A percentile compares a stretch with the other conserved stretches of the same genome.
Evolutionary conservation across 1,284 basidiomycete species (phyloP).

Genomic region (Leccinum pallidistipes): DNA sequence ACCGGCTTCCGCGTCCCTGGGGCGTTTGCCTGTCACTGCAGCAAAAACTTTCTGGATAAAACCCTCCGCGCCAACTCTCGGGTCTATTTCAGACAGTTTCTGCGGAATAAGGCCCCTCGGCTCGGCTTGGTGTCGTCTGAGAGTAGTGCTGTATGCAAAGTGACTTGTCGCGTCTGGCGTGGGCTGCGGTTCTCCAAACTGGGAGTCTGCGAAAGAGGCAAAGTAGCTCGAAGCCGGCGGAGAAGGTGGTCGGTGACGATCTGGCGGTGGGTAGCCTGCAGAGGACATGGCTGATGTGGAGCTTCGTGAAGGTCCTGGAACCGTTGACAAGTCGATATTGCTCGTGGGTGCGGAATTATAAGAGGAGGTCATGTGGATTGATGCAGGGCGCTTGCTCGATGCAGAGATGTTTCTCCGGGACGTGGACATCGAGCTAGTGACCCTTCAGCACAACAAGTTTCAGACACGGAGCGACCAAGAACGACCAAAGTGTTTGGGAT

Average conservation of each 20-base stretch:
- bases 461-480: background rate
- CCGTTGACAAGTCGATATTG: constrained; percentile 16
- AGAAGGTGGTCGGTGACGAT: constrained; percentile 46
- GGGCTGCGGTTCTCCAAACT: constrained; percentile 51
- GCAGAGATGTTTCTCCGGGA: constrained; percentile 24
- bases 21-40: constrained; percentile 40
- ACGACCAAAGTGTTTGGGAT: background rate
- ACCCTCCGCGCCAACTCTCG: constrained; percentile 45
- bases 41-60: constrained; percentile 43
- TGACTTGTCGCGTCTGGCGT: constrained; percentile 64
- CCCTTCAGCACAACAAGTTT: background rate
- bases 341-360: constrained; percentile 2
- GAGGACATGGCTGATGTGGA: constrained; percentile 24
- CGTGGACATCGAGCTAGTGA: constrained; percentile 23
- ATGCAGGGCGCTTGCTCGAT: constrained; percentile 22
- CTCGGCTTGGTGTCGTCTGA: constrained; percentile 64
- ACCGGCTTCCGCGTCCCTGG: constrained; percentile 28
- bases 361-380: constrained; percentile 10
- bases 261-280: constrained; percentile 10
- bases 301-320: constrained; percentile 13
- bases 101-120: constrained; percentile 29
- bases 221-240: constrained; percentile 82
- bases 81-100: constrained; percentile 38
- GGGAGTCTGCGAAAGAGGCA: constrained; percentile 50
- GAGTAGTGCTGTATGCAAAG: constrained; percentile 82